phyloP scores from a whole-genome alignment of 129 eudicot species.

The Chrysanthemum makinoi region DNA sequence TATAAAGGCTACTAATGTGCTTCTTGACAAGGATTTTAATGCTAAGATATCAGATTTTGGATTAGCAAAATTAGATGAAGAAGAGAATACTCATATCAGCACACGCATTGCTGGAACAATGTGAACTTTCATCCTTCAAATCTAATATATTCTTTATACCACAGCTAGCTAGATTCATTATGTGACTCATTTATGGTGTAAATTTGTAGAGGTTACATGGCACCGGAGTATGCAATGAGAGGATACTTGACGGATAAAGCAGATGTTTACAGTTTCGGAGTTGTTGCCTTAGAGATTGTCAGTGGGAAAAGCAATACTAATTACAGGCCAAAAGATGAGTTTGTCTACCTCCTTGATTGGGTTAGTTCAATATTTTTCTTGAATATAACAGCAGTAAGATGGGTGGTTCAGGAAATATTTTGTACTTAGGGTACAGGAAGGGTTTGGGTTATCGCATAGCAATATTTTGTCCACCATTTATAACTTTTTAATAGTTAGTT shows the following conservation, averaged over 20 bases:
- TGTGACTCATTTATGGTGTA: conserved; percentile 13
- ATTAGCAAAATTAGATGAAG: conserved; percentile 86
- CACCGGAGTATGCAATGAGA: conserved; percentile 97
- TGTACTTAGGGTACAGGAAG: not conserved
- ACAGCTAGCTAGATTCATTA: not conserved
- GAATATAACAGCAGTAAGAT: not conserved
- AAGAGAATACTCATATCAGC: conserved; percentile 88
- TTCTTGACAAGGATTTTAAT: conserved; percentile 75
- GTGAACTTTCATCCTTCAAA: conserved; percentile 38
- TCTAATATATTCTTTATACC: not conserved
- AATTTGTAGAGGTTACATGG: conserved; percentile 82
- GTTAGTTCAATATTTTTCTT: conserved; percentile 33
- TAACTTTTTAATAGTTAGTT: not conserved
- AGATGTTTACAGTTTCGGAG: conserved; percentile 89
- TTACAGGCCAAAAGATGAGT: conserved; percentile 80
- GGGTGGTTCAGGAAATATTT: not conserved
- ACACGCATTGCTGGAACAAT: conserved; percentile 89
- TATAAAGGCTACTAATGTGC: conserved; percentile 84
- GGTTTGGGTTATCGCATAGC: not conserved
- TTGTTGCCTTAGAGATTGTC: conserved; percentile 81
- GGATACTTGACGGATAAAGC: conserved; percentile 94
- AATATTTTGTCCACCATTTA: not conserved
- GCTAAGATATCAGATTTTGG: conserved; percentile 96
- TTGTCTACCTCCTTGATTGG: conserved; percentile 92
- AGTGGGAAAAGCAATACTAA: conserved; percentile 87